Evolutionary conservation across 805 yeast species (phyloP).

Genomic region (Deakozyma indianensis): DNA sequence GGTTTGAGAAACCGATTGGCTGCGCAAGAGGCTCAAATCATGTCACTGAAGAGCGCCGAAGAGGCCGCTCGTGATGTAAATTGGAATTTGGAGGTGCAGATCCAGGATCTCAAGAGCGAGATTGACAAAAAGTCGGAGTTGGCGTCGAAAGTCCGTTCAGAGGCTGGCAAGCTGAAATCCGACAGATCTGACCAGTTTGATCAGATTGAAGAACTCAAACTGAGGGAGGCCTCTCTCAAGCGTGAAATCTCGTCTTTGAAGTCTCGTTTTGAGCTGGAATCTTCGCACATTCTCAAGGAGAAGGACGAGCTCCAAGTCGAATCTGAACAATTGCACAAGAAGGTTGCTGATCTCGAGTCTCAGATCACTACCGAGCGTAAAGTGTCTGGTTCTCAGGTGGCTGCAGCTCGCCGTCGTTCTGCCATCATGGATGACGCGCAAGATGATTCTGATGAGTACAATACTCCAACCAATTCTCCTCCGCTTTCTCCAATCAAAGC

Average conservation of each 20-base stretch:
- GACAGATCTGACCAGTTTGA: slow-evolving; percentile 15
- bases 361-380: slow-evolving; percentile 1
- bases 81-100: slow-evolving; percentile 23
- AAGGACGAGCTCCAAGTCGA: slow-evolving; percentile 10
- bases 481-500: slow-evolving; percentile 21
- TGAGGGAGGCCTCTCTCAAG: slow-evolving; percentile 15
- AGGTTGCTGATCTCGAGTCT: background rate
- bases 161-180: slow-evolving; percentile 11
- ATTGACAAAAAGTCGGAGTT: slow-evolving; percentile 12
- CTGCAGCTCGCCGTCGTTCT: background rate
- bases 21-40: slow-evolving; percentile 4
- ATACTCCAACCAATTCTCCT: slow-evolving; percentile 17
- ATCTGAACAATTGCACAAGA: slow-evolving; percentile 1
- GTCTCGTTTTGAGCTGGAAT: slow-evolving; percentile 12
- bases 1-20: slow-evolving; percentile 5
- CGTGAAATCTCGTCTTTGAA: slow-evolving; percentile 12
- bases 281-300: slow-evolving; percentile 8
- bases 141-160: slow-evolving; percentile 13
- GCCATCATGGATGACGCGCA: slow-evolving; percentile 5
- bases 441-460: slow-evolving; percentile 7
- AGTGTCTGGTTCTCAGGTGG: background rate
- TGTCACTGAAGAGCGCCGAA: slow-evolving; percentile 5
- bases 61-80: slow-evolving; percentile 21
- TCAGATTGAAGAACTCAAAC: slow-evolving; percentile 16
- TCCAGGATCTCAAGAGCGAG: slow-evolving; percentile 17